Evolutionary conservation across 2,329 filamentous ascomycete species (phyloP).

Genomic region (Diaporthe sp.): DNA sequence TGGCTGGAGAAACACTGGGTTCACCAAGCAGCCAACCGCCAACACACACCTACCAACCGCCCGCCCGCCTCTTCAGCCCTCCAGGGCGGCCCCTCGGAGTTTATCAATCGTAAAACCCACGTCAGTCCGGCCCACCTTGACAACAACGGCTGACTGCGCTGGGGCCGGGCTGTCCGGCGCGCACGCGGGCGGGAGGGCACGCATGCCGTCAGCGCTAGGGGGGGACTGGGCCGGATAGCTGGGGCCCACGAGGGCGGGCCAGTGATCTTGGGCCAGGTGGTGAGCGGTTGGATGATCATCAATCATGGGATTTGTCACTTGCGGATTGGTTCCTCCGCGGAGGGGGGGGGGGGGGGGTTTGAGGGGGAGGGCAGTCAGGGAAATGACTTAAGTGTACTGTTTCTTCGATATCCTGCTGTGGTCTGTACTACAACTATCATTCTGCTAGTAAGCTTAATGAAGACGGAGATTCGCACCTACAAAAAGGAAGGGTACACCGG

Average conservation of each 20-base stretch:
- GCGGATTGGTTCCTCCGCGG: background rate
- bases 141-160: slow-evolving; percentile 3
- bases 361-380: background rate
- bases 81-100: background rate
- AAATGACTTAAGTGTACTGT: background rate
- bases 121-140: background rate
- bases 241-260: background rate
- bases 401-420: background rate
- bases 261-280: background rate
- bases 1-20: background rate
- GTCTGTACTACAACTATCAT: background rate
- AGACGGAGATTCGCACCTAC: too few species aligned
- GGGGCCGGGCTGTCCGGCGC: background rate
- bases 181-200: background rate
- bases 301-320: background rate
- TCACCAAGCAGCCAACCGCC: background rate
- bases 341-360: background rate
- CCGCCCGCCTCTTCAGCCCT: background rate
- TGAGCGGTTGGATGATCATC: background rate
- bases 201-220: slow-evolving; percentile 13
- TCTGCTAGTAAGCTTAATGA: background rate
- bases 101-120: background rate
- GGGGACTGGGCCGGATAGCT: background rate
- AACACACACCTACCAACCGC: background rate
- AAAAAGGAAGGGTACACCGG: too few species aligned